Percentiles rank a stretch among this genome's conserved stretches.
Conservation (phyloP, 371 early-diverging fungal genomes). For the Catenaria anguillulae region DNA sequence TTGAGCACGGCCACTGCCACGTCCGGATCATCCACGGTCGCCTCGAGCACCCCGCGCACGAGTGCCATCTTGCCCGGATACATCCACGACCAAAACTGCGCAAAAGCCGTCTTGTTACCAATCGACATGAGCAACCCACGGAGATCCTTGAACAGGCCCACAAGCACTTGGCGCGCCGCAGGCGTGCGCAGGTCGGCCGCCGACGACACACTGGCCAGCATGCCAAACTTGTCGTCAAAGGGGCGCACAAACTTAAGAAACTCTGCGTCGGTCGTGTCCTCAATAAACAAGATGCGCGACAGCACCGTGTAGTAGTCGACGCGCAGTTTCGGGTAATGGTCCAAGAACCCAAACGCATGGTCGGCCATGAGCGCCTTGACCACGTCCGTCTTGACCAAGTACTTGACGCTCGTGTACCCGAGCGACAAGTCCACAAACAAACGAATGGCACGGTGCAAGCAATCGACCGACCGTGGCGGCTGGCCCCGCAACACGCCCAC, state of each 20-base stretch:
- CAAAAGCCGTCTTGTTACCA: conserved; percentile 40
- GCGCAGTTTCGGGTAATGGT: conserved; percentile 35
- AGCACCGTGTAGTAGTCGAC: conserved; percentile 60
- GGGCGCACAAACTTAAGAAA: conserved; percentile 58
- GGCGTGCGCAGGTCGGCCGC: conserved; percentile 26
- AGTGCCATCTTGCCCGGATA: conserved; percentile 46
- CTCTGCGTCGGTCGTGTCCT: conserved; percentile 42
- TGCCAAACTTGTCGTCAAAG: conserved; percentile 37
- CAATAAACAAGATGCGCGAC: conserved; percentile 54
- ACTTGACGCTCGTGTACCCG: conserved; percentile 58
- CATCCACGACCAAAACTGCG: conserved; percentile 75
- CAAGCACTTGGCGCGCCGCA: conserved; percentile 9
- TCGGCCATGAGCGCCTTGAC: conserved; percentile 47
- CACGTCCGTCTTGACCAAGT: conserved; percentile 53
- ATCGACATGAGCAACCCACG: conserved; percentile 61
- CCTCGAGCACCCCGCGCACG: conserved; percentile 47
- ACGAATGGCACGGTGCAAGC: conserved; percentile 39
- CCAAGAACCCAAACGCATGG: conserved; percentile 47
- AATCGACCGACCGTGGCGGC: conserved; percentile 24
- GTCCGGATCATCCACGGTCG: conserved; percentile 42
- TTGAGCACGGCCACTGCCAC: conserved; percentile 53
- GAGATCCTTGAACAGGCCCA: conserved; percentile 64
- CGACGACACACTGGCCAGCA: conserved; percentile 27
- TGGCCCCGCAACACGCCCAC: background rate
- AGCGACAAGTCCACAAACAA: conserved; percentile 61